Conservation (phyloP, 1,284 basidiomycete genomes). For the Sporisorium exsertum region DNA sequence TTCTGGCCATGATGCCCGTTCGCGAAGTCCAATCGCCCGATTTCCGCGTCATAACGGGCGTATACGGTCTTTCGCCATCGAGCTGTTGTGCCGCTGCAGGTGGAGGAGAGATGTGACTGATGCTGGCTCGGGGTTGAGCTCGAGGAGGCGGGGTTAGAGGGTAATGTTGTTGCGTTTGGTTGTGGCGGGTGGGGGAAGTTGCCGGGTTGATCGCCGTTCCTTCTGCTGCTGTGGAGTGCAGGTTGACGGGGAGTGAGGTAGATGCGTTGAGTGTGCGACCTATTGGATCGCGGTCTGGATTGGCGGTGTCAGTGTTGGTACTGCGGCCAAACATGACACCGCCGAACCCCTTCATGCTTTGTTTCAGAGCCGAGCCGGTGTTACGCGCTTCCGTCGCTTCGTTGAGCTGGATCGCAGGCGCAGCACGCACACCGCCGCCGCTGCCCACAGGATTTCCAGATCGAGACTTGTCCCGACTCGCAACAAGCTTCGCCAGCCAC, state of each 20-base stretch:
- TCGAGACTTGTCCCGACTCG: slow-evolving; percentile 12
- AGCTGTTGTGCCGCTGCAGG: not conserved
- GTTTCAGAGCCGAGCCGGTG: slow-evolving; percentile 2
- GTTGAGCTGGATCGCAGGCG: not conserved
- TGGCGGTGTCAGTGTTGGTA: not conserved
- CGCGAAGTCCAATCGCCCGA: slow-evolving; percentile 19
- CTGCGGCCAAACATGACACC: slow-evolving; percentile 23
- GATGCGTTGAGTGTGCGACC: slow-evolving; percentile 13
- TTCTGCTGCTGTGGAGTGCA: not conserved
- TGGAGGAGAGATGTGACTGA: slow-evolving; percentile 8
- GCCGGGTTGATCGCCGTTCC: not conserved
- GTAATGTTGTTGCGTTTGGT: not conserved
- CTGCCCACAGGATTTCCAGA: not conserved
- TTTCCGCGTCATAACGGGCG: slow-evolving; percentile 29
- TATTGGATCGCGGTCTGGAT: slow-evolving; percentile 5
- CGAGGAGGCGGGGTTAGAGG: slow-evolving; percentile 29
- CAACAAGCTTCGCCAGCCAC: slow-evolving; percentile 36
- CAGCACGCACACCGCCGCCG: not conserved
- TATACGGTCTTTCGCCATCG: slow-evolving; percentile 14
- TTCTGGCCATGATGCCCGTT: slow-evolving; percentile 22
- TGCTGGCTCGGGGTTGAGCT: slow-evolving; percentile 29
- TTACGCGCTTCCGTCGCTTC: slow-evolving; percentile 7
- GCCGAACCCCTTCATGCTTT: slow-evolving; percentile 17
- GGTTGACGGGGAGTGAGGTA: slow-evolving; percentile 16
- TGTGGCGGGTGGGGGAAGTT: slow-evolving; percentile 3